Evolutionary conservation across 345 rosid species (phyloP).

Genomic region (Hibiscus mutabilis): DNA sequence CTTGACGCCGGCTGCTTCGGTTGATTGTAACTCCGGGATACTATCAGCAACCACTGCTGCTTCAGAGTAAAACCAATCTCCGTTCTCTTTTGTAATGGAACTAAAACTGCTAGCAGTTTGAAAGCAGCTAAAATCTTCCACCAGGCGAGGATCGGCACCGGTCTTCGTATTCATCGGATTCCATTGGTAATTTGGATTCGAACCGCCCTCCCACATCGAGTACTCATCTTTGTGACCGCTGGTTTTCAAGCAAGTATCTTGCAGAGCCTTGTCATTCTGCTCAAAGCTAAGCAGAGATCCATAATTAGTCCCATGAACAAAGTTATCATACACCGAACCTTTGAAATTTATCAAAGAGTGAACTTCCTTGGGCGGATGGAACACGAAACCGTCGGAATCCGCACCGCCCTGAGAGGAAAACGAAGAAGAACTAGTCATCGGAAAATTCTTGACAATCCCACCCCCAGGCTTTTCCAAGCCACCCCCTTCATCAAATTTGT

Average conservation of each 20-base stretch:
- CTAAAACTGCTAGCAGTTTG: constrained; percentile 30
- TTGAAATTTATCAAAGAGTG: constrained; percentile 65
- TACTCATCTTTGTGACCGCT: constrained; percentile 17
- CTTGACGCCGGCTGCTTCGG: constrained; percentile 38
- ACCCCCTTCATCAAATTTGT: constrained; percentile 21
- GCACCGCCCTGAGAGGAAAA: constrained; percentile 39
- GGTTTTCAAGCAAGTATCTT: constrained; percentile 1
- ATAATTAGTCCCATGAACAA: constrained; percentile 19
- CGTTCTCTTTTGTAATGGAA: constrained; percentile 24
- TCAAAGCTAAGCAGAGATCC: constrained; percentile 70
- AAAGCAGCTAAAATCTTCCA: constrained; percentile 30
- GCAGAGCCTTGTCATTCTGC: constrained; percentile 23
- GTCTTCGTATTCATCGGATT: constrained; percentile 32
- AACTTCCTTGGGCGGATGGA: constrained; percentile 31
- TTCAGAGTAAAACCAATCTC: constrained; percentile 62
- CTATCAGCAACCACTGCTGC: constrained; percentile 36
- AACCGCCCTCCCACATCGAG: constrained; percentile 33
- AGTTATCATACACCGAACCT: constrained; percentile 13
- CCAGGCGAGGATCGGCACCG: constrained; percentile 29
- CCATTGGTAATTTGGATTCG: constrained; percentile 19
- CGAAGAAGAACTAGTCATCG: constrained; percentile 23
- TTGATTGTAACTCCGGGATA: constrained; percentile 30
- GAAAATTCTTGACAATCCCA: constrained; percentile 20
- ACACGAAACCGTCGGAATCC: constrained; percentile 40
- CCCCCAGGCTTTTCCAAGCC: constrained; percentile 14